phyloP scores from a whole-genome alignment of 768 basidiomycete species.

The Naematelia encephala region DNA sequence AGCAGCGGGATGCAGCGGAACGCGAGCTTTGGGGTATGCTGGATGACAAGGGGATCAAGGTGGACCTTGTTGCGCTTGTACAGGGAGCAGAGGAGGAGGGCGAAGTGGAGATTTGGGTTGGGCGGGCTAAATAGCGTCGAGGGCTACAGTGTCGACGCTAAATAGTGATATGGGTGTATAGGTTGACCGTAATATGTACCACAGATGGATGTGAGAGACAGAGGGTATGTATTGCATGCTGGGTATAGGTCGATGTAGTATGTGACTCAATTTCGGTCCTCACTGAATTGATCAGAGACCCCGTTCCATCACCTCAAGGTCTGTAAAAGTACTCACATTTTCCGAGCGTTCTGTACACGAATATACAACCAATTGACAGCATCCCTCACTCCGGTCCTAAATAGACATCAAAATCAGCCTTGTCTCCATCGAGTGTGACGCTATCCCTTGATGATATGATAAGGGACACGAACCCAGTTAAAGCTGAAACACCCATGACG shows the following conservation, averaged over 20 bases:
- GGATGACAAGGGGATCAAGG: constrained; percentile 56
- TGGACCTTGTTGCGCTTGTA: constrained; percentile 60
- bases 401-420: not conserved
- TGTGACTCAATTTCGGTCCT: not conserved
- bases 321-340: constrained; percentile 45
- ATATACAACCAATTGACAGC: constrained; percentile 94
- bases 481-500: constrained; percentile 83
- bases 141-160: no score
- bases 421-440: no score
- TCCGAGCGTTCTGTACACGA: constrained; percentile 80
- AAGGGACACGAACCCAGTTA: constrained; percentile 84
- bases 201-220: no score
- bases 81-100: constrained; percentile 63
- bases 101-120: constrained; percentile 47
- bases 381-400: constrained; percentile 79
- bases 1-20: constrained; percentile 76
- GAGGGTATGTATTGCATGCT: no score
- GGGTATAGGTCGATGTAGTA: not conserved
- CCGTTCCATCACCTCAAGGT: no score
- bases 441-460: no score
- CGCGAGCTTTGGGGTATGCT: constrained; percentile 68
- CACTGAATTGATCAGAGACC: not conserved
- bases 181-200: no score
- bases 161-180: no score
- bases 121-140: constrained; percentile 2